Evolutionary conservation across 257 asterid species (phyloP).

Genomic region (Lavandula angustifolia): DNA sequence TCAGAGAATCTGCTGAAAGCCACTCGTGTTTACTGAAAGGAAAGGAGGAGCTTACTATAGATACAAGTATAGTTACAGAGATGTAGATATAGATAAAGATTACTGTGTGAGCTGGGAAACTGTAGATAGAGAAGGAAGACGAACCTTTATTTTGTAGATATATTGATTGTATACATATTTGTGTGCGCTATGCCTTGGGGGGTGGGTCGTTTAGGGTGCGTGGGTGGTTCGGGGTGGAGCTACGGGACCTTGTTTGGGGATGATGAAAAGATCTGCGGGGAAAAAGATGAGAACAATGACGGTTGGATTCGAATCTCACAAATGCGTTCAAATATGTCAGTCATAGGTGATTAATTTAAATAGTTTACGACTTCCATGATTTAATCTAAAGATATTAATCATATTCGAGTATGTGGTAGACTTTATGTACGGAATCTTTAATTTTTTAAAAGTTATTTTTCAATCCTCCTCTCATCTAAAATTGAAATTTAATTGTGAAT

Average conservation of each 20-base stretch:
- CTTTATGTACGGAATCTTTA: no score
- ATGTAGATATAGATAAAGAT: slow-evolving; percentile 35
- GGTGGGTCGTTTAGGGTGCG: no score
- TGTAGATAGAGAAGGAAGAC: slow-evolving; percentile 30
- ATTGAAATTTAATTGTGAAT: no score
- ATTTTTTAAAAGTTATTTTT: no score
- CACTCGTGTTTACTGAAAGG: slow-evolving; percentile 37
- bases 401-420: no score
- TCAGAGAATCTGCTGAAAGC: slow-evolving; percentile 46
- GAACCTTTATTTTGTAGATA: slow-evolving; percentile 25
- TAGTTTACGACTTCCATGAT: no score
- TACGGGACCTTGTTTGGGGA: slow-evolving; percentile 15
- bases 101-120: slow-evolving; percentile 44
- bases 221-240: no score
- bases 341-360: no score
- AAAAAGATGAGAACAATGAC: slow-evolving; percentile 19
- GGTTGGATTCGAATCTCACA: neutral
- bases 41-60: slow-evolving; percentile 31
- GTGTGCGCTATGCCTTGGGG: slow-evolving; percentile 30
- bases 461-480: no score
- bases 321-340: no score
- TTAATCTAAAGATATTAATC: no score
- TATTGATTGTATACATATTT: slow-evolving; percentile 23
- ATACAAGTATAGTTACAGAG: slow-evolving; percentile 30
- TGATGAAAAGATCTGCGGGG: slow-evolving; percentile 27